Conservation (phyloP, 1,139 yeast species). For the Geotrichum australiense region DNA sequence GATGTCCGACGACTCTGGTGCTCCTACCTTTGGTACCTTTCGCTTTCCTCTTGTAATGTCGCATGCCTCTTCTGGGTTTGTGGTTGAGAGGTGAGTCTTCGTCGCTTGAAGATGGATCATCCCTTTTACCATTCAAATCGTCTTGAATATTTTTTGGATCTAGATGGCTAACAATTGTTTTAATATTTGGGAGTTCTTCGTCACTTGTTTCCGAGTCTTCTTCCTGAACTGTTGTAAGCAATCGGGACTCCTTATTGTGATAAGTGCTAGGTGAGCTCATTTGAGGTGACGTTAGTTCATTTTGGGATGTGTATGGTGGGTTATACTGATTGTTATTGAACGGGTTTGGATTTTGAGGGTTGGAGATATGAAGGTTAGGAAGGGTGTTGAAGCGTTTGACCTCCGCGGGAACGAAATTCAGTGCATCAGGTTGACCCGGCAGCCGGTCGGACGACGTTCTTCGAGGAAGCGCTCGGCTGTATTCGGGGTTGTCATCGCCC, state of each 20-base stretch:
- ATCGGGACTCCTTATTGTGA: no score
- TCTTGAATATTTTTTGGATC: conserved; percentile 20
- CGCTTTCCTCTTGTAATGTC: conserved; percentile 13
- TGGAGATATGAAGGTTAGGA: not conserved
- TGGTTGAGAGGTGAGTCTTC: conserved; percentile 6
- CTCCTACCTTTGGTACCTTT: conserved; percentile 8
- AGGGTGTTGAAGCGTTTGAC: not conserved
- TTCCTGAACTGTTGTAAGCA: conserved; percentile 14
- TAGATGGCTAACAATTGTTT: conserved; percentile 26
- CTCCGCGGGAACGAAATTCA: conserved; percentile 3
- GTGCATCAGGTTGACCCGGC: not conserved
- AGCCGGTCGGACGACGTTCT: not conserved
- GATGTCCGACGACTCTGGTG: conserved; percentile 19
- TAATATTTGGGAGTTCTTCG: conserved; percentile 27
- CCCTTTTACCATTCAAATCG: conserved; percentile 8
- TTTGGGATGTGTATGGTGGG: not conserved
- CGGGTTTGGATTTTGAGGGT: not conserved
- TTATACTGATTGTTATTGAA: not conserved
- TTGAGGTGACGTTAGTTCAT: not conserved
- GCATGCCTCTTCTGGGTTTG: conserved; percentile 17
- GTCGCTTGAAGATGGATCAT: conserved; percentile 18
- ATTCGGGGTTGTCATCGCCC: no score
- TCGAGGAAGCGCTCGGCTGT: no score
- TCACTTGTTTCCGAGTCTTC: conserved; percentile 19
- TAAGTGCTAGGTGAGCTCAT: no score